Evolutionary conservation across 306 rosid genomes (phyloP).

Genomic region (Cicer yamashitae): DNA sequence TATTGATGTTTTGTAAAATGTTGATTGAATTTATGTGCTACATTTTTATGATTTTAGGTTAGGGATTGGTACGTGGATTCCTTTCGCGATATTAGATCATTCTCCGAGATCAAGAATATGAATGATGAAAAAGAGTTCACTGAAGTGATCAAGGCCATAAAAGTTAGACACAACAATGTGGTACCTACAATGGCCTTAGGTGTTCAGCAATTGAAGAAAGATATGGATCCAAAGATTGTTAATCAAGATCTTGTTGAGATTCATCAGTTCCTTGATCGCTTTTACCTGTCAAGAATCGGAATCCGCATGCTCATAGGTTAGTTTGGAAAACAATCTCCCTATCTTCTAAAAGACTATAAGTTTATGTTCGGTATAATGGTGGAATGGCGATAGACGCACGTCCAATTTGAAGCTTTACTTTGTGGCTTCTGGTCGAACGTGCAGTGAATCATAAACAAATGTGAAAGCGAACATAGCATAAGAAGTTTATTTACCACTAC

Average conservation of each 20-base stretch:
- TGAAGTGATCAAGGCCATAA: slow-evolving; percentile 88
- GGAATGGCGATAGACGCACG: too few species aligned
- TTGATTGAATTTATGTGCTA: slow-evolving; percentile 33
- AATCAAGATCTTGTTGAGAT: slow-evolving; percentile 75
- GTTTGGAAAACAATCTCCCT: slow-evolving; percentile 33
- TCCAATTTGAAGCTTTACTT: too few species aligned
- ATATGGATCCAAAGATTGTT: slow-evolving; percentile 56
- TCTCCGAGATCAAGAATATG: slow-evolving; percentile 74
- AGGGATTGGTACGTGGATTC: slow-evolving; percentile 97
- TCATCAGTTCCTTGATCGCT: slow-evolving; percentile 91
- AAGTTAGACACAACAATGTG: slow-evolving; percentile 97
- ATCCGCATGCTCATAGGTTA: slow-evolving; percentile 97
- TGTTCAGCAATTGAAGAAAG: slow-evolving; percentile 92
- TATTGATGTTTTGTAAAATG: slow-evolving; percentile 22
- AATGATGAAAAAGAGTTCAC: slow-evolving; percentile 78
- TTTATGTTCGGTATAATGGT: too few species aligned
- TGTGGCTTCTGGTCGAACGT: too few species aligned
- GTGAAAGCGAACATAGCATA: too few species aligned
- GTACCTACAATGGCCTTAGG: slow-evolving; percentile 98
- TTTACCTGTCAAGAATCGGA: slow-evolving; percentile 98
- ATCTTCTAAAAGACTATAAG: slow-evolving; percentile 20
- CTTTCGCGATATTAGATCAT: slow-evolving; percentile 82
- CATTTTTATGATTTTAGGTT: slow-evolving; percentile 57
- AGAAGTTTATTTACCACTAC: slow-evolving; percentile 9
- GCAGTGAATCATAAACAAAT: too few species aligned